Conservation (phyloP, 108 stramenopile genomes). For the Conticribra guillardii region DNA sequence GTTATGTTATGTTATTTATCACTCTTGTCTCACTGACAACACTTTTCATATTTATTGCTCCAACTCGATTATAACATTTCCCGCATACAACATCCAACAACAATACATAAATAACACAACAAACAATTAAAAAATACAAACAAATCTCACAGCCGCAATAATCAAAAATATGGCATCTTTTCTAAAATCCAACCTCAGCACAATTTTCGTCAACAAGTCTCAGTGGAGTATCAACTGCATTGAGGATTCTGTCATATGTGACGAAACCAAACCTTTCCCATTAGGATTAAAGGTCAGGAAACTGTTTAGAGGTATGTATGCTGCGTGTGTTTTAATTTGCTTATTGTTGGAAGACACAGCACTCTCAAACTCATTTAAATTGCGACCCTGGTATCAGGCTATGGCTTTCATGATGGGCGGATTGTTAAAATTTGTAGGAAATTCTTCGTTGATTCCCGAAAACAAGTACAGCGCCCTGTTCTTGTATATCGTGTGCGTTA, state of each 20-base stretch:
- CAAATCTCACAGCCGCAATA: slow-evolving; percentile 4
- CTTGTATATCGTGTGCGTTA: slow-evolving; percentile 43
- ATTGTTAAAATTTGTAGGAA: slow-evolving; percentile 43
- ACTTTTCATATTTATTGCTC: no score
- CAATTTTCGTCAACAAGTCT: slow-evolving; percentile 22
- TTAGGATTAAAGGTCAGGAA: slow-evolving; percentile 47
- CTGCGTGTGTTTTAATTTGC: no score
- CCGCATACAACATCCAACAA: no score
- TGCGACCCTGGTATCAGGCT: neutral
- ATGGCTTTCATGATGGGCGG: slow-evolving; percentile 54
- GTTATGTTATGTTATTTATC: no score
- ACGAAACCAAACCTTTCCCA: slow-evolving; percentile 39
- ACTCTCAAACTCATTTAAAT: no score
- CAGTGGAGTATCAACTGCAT: slow-evolving; percentile 37
- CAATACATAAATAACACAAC: neutral
- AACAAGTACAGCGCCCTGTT: slow-evolving; percentile 32
- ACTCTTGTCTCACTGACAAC: no score
- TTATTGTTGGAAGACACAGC: no score
- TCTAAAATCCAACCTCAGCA: slow-evolving; percentile 16
- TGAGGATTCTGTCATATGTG: slow-evolving; percentile 52
- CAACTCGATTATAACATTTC: no score
- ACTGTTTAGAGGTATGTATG: slow-evolving; percentile 34
- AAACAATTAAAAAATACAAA: neutral
- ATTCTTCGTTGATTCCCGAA: slow-evolving; percentile 17
- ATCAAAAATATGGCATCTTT: slow-evolving; percentile 21